Base-by-base conservation (phyloP, 108 stramenopile genomes). In the Asterionellopsis glacialis region DNA sequence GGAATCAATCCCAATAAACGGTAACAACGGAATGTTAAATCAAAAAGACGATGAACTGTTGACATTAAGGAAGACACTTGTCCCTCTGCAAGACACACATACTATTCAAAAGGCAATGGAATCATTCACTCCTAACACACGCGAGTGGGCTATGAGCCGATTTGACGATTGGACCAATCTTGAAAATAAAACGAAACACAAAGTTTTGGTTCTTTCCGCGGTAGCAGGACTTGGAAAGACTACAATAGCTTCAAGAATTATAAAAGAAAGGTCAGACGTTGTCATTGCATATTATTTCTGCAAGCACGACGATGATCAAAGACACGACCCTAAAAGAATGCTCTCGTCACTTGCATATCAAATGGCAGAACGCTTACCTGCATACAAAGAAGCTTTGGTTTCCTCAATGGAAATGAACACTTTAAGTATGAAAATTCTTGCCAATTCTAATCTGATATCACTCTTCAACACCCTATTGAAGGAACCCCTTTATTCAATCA, bases 231-330 rank as follows among this genome's bases (percentile, higher is more conserved):
- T 24, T 15, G 52, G 52, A 25, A 53, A 53, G 24, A 25, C 52
- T 6, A 24, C 24, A 15, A 24, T 53, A 23, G 52, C 52, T 15
- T 3, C 22, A 1, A 53, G 22, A 53, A 19, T 53, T 53, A 9
- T 53, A 2, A 6, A 24, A 19, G 15, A 21, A 24, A 21, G 12
- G 52, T 53, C 12, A 5, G 24, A 25, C 3, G 22, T 24, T 24
- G 24, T 53, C 4, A 15, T 53, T 21, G 52, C 52, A 5, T 53
- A 53, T 25, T 33, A 57, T 22, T 57, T 57, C 13, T 57, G 56
- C 38, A 28, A 33, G 1, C 56, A 57, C 33, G 56, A 57, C 21
- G 56, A 57, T 22, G 1, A 3, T 22, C 56, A 33, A 25, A 3
- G 4, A 3, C 28, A 33, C 1, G 40, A 57, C 21, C 23, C 56